These are phyloP conservation scores for Botrytis tulipae DNA, from an alignment of 2,329 filamentous ascomycete species.

Conservation along the genomic window DNA sequence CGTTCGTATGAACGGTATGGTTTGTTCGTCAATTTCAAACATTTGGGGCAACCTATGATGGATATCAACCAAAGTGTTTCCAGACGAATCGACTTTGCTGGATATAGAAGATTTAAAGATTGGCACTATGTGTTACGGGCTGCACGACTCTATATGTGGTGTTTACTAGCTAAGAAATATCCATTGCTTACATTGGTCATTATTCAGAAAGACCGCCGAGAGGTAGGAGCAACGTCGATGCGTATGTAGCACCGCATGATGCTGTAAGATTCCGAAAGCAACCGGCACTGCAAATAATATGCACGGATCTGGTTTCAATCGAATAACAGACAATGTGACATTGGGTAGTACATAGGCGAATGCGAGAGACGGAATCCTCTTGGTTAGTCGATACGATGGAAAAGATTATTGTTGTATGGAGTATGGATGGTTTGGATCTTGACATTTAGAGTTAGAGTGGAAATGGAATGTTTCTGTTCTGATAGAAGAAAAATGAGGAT, in stretches of 20 bases:
- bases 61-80: slow-evolving; percentile 1
- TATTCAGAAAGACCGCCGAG: slow-evolving; percentile 6
- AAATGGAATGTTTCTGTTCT: not conserved
- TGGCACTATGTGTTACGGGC: not conserved
- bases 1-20: slow-evolving; percentile 56
- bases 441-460: not conserved
- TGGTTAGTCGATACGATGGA: not conserved
- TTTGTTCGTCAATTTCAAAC: slow-evolving; percentile 56
- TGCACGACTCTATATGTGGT: slow-evolving; percentile 21
- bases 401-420: not conserved
- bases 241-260: slow-evolving; percentile 20
- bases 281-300: slow-evolving; percentile 15
- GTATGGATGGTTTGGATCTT: not conserved
- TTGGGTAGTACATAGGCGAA: slow-evolving; percentile 12
- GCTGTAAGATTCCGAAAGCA: slow-evolving; percentile 19
- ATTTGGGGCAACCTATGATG: slow-evolving; percentile 39
- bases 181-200: slow-evolving; percentile 19
- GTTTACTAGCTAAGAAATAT: slow-evolving; percentile 6
- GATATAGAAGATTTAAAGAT: not conserved
- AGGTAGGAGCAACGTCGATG: slow-evolving; percentile 20
- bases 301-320: slow-evolving; percentile 12
- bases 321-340: slow-evolving; percentile 10
- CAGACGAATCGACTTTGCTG: not conserved
- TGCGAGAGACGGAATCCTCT: not conserved
- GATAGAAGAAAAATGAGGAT: not conserved